phyloP scores from a whole-genome alignment of 352 stramenopile species.

The Elongisporangium prolatum region DNA sequence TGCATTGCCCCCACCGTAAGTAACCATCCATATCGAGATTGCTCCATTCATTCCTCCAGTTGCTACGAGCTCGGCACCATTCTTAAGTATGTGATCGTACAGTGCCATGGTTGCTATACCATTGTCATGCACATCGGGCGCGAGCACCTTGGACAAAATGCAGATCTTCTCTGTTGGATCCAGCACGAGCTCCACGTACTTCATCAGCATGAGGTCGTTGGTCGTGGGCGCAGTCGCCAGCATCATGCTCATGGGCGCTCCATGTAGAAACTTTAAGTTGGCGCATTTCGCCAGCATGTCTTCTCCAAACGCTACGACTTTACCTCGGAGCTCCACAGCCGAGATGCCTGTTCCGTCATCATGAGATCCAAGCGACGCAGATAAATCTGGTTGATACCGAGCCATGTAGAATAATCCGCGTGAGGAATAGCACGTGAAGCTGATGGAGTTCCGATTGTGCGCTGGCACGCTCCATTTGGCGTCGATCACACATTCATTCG shows the following conservation, averaged over 20 bases:
- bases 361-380: conserved; percentile 6
- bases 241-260: conserved; percentile 45
- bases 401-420: conserved; percentile 43
- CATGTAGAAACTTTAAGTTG: conserved; percentile 34
- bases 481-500: conserved; percentile 41
- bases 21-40: conserved; percentile 68
- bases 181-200: conserved; percentile 43
- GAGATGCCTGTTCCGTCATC: conserved; percentile 10
- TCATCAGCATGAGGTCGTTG: conserved; percentile 44
- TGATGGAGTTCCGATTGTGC: conserved; percentile 34
- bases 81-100: conserved; percentile 32
- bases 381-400: conserved; percentile 23
- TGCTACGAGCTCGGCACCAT: conserved; percentile 52
- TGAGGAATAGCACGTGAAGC: conserved; percentile 52
- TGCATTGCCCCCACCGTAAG: conserved; percentile 15
- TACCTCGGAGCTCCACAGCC: conserved; percentile 23
- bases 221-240: conserved; percentile 28
- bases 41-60: conserved; percentile 58
- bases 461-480: conserved; percentile 48
- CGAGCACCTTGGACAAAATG: conserved; percentile 49
- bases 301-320: conserved; percentile 44
- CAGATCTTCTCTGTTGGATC: conserved; percentile 44
- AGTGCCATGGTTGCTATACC: conserved; percentile 47
- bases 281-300: conserved; percentile 32
- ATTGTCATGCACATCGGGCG: conserved; percentile 43